Evolutionary conservation across 2,329 filamentous ascomycete genomes (phyloP).

Genomic region (Fusarium protoensiforme): DNA sequence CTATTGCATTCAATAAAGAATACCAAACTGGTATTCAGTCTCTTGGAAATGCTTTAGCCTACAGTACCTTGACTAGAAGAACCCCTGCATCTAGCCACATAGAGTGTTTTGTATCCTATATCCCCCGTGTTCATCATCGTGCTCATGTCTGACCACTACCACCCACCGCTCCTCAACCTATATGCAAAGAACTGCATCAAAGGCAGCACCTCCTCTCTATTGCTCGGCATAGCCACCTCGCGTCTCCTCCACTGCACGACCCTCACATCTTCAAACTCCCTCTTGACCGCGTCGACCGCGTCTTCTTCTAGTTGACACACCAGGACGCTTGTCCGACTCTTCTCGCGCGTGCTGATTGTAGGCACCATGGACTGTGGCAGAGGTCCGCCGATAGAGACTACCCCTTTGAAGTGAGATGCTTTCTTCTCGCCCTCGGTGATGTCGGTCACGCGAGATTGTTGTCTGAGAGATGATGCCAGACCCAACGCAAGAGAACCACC

Average conservation of each 20-base stretch:
- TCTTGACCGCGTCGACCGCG: constrained; percentile 71
- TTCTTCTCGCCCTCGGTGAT: constrained; percentile 35
- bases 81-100: neutral
- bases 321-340: constrained; percentile 72
- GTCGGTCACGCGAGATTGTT: constrained; percentile 49
- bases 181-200: constrained; percentile 87
- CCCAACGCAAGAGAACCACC: constrained; percentile 72
- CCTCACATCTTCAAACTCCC: constrained; percentile 74
- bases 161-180: constrained; percentile 57
- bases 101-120: neutral
- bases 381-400: constrained; percentile 71
- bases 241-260: constrained; percentile 75
- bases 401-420: constrained; percentile 60
- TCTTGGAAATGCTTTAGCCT: neutral
- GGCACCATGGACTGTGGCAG: constrained; percentile 65
- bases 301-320: constrained; percentile 71
- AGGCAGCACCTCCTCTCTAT: constrained; percentile 86
- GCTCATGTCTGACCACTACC: constrained; percentile 15
- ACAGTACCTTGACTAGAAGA: neutral
- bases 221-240: constrained; percentile 85
- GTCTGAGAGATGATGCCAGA: constrained; percentile 59
- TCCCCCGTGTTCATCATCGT: neutral
- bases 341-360: constrained; percentile 57
- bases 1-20: neutral
- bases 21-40: neutral